Base-by-base conservation (phyloP, 208 protist species). In the Ichthyophonus hoferi region DNA sequence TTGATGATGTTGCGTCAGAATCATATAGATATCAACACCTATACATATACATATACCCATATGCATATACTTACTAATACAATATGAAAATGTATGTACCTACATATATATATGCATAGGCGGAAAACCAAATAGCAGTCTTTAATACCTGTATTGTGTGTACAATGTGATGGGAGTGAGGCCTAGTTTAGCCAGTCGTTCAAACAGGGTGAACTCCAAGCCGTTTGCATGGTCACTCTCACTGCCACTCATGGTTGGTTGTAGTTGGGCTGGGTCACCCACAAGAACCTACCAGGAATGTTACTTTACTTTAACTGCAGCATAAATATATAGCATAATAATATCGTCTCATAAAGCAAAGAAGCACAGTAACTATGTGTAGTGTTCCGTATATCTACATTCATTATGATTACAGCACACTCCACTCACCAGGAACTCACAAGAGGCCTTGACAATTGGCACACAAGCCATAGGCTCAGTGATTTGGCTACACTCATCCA, bases 401-500 rank as follows among this genome's bases (percentile, higher is more conserved):
- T n/a, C n/a, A n/a, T n/a, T n/a, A n/a, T n/a, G n/a, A n/a, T n/a
- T n/a, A n/a, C n/a, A n/a, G n/a, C n/a, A n/a, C n/a, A n/a, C n/a
- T n/a, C n/a, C n/a, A 38, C 81, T 24, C 14, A 67, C 50, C 50
- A 67, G 24, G 50, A 79, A 78, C 76, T 92, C 7, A 41, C 89
- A 92, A 14, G 79, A 39, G 78, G 93, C 94, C 2, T 87, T 83
- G 14, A 58, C 79, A 0, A 96, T 58, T 1, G 95, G 93, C n/a
- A 96, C 39, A 31, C 95, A 82, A 0, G 90, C 85, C 1, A 92
- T 35, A 14, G 95, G 94, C 77, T 96, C 95, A 1, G 93, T 83
- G 83, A 95, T 95, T 67, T 96, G 95, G 1, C 38, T 89, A 79
- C 91, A 93, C 81, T 96, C 95, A 83, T 96, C 95, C 0, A 96